A percentile compares a stretch with the other conserved stretches of the same genome.
These are phyloP conservation scores for Salvia rosmarinus DNA, from an alignment of 257 asterid species.

Conservation along the genomic window DNA sequence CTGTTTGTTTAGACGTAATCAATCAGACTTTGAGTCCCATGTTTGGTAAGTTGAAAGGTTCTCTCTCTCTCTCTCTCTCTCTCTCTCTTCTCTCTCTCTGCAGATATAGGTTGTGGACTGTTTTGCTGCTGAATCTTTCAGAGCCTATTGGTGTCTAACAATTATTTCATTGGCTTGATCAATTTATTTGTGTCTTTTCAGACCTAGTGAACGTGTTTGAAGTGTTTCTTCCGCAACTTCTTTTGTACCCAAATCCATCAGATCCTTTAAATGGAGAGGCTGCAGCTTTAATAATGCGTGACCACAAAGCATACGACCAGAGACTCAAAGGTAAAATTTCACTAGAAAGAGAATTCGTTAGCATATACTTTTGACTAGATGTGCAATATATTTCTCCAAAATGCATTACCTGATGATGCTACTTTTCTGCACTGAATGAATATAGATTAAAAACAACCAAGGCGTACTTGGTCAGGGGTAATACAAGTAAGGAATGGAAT, in stretches of 20 bases:
- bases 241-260: slow-evolving; percentile 85
- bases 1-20: slow-evolving; percentile 92
- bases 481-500: neutral
- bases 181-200: slow-evolving; percentile 38
- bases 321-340: slow-evolving; percentile 73
- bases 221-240: slow-evolving; percentile 96
- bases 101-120: neutral
- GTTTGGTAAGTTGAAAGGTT: slow-evolving; percentile 62
- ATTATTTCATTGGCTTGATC: slow-evolving; percentile 17
- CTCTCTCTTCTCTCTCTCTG: neutral
- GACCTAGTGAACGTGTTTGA: slow-evolving; percentile 91
- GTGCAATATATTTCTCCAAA: neutral
- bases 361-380: slow-evolving; percentile 19
- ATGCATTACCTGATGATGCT: neutral
- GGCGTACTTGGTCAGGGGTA: neutral
- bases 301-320: slow-evolving; percentile 64
- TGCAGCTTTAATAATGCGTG: slow-evolving; percentile 92
- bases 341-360: neutral
- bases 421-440: neutral
- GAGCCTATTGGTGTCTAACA: neutral
- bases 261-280: slow-evolving; percentile 96
- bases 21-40: slow-evolving; percentile 97
- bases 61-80: neutral
- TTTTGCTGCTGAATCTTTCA: slow-evolving; percentile 6
- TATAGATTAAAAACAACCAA: neutral